Evolutionary conservation across 345 rosid genomes (phyloP).

Genomic region (Corchorus capsularis): DNA sequence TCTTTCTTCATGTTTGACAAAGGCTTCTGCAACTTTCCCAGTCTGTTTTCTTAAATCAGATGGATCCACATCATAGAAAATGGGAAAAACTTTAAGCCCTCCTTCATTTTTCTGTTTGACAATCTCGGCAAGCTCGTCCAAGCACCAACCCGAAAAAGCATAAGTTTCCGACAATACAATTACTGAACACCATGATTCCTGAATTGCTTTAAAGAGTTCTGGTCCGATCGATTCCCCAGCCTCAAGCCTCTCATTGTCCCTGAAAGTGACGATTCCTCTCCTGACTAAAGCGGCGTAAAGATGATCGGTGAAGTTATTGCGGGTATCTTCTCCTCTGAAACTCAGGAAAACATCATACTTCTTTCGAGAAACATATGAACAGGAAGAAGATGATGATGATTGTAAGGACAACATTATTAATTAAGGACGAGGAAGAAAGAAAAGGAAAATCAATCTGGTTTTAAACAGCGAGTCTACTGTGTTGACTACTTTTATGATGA

Average conservation of each 20-base stretch:
- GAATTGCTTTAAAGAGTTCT: not conserved
- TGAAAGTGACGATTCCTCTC: conserved; percentile 5
- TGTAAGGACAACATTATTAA: not conserved
- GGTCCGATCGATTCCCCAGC: conserved; percentile 5
- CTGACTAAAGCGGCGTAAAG: conserved; percentile 2
- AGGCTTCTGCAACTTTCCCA: conserved; percentile 4
- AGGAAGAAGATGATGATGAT: not conserved
- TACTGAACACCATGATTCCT: too few relatives aligned
- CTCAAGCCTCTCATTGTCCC: conserved; percentile 3
- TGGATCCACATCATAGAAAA: too few relatives aligned
- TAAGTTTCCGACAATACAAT: too few relatives aligned
- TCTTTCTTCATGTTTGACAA: conserved; percentile 7
- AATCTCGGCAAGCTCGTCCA: too few relatives aligned
- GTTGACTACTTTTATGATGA: too few relatives aligned
- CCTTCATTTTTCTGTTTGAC: too few relatives aligned
- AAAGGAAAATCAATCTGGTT: not conserved
- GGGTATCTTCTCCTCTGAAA: conserved; percentile 6
- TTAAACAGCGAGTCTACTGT: too few relatives aligned
- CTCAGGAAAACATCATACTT: conserved; percentile 17
- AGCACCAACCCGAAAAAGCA: too few relatives aligned
- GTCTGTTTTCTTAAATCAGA: too few relatives aligned
- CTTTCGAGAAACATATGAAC: not conserved
- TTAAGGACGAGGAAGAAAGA: not conserved
- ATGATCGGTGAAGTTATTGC: conserved; percentile 10
- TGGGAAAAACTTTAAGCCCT: too few relatives aligned